A percentile compares a stretch with the other conserved stretches of the same genome.
Conservation (phyloP, 2,329 filamentous ascomycete species). For the Colletotrichum spaethianum region DNA sequence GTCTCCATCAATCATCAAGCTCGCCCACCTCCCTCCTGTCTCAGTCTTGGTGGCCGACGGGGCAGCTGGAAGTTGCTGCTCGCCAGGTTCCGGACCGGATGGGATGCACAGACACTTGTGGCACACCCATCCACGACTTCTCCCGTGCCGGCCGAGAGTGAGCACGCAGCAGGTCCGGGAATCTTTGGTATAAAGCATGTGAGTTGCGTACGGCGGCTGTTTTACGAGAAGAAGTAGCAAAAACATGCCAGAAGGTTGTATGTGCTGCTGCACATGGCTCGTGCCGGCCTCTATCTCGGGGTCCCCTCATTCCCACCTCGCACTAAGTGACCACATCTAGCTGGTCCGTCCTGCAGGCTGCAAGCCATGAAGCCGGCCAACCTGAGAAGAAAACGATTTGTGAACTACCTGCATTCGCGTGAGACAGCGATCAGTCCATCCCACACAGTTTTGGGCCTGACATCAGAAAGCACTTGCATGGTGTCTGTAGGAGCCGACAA, state of each 20-base stretch:
- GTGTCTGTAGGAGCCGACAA: slow-evolving; percentile 24
- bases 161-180: not conserved
- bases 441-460: slow-evolving; percentile 29
- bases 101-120: slow-evolving; percentile 24
- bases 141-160: slow-evolving; percentile 30
- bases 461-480: slow-evolving; percentile 40
- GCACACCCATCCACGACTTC: slow-evolving; percentile 6
- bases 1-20: slow-evolving; percentile 39
- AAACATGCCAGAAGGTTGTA: slow-evolving; percentile 5
- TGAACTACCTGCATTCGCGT: slow-evolving; percentile 31
- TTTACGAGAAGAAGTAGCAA: not conserved
- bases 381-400: not conserved
- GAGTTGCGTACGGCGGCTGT: not conserved
- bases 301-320: slow-evolving; percentile 15
- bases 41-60: slow-evolving; percentile 33
- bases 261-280: slow-evolving; percentile 27
- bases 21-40: slow-evolving; percentile 29
- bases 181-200: slow-evolving; percentile 13
- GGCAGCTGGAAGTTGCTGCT: slow-evolving; percentile 12
- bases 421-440: slow-evolving; percentile 36
- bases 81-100: slow-evolving; percentile 31
- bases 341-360: slow-evolving; percentile 34
- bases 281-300: slow-evolving; percentile 34
- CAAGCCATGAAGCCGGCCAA: slow-evolving; percentile 38
- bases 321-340: slow-evolving; percentile 21